Evolutionary conservation across 345 rosid genomes (phyloP), one percentile per base, ranked within the genome.

Genomic region (Trapa incisa): DNA sequence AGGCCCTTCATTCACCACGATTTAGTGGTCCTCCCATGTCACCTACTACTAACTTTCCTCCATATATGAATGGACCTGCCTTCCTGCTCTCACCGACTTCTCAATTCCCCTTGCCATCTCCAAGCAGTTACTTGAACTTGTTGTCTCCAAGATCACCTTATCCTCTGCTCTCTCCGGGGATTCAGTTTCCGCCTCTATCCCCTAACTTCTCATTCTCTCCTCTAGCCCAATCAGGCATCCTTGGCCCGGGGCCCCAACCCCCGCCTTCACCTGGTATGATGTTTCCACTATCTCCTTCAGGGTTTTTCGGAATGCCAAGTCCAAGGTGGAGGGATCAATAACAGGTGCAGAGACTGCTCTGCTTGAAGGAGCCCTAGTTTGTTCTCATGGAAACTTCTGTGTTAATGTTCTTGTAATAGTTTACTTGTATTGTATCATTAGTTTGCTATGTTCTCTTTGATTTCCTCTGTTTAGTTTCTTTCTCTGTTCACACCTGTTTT

Each of bases 191-290:
- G 37, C 91, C 90, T 33, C 58, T 85, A 64, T 78, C 89, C 6
- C 93, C 96, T 37, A 92, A 80, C 77, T 92, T 87, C 74, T 65
- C 81, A 5, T 92, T 89, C 77, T 84, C 96, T 33, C 89, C 88
- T 2, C 52, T 81, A 74, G 73, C 77, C 56, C 98, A 87, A 74
- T 66, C 85, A 16, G 98, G 93, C 75, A 81, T 78, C 78, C 80
- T 77, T 61, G 92, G 96, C 68, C 80, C 96, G 6, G 90, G 89
- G 67, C 85, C 89, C 52, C 95, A 76, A 52, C 91, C 96, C 35
- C 96, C 86, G 11, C 87, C 76, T 17, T 92, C 96, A 22, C 89
- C 96, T 14, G 89, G 98, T 50, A 52, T 79, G 39, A 62, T 64
- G 67, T 89, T 81, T 64, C 98, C 98, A 1, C 77, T 79, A 4